Conservation (phyloP, 768 basidiomycete genomes). For the Boletus speciosus region DNA sequence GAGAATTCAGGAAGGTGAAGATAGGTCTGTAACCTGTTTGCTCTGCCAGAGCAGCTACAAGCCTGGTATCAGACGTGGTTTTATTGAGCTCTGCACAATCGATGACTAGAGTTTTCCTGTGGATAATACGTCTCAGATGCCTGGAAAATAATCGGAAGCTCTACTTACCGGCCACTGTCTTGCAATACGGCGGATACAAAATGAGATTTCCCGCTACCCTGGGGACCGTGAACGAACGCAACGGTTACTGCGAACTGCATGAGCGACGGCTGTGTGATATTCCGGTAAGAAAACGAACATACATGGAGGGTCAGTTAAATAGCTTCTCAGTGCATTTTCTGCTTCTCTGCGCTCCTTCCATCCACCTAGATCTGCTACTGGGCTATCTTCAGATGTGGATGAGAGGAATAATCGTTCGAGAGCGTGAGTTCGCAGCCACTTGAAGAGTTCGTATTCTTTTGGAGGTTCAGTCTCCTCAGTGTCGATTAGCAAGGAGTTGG, state of each 20-base stretch:
- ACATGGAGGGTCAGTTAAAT: constrained; percentile 79
- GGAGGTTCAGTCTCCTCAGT: not conserved
- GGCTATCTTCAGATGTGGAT: constrained; percentile 16
- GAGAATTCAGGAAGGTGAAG: constrained; percentile 79
- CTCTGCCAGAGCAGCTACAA: constrained; percentile 64
- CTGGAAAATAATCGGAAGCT: not conserved
- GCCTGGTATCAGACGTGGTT: constrained; percentile 61
- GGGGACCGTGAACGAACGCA: constrained; percentile 77
- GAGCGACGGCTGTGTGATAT: not conserved
- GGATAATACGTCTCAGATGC: not conserved
- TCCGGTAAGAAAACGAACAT: constrained; percentile 20
- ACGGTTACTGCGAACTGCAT: constrained; percentile 51
- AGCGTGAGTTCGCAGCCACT: constrained; percentile 69
- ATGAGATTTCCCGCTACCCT: constrained; percentile 73
- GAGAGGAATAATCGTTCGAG: constrained; percentile 46
- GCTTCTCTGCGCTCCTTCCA: constrained; percentile 90
- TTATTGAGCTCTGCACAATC: constrained; percentile 79
- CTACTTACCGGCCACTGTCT: constrained; percentile 49
- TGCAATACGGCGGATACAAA: constrained; percentile 55
- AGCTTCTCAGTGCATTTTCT: constrained; percentile 58
- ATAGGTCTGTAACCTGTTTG: constrained; percentile 91
- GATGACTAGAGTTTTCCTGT: constrained; percentile 70
- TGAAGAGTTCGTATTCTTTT: constrained; percentile 67
- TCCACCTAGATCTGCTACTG: constrained; percentile 37
- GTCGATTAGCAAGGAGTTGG: not conserved